Conservation (phyloP, 371 early-diverging fungal genomes). For the Amoeboaphelidium occidentale region DNA sequence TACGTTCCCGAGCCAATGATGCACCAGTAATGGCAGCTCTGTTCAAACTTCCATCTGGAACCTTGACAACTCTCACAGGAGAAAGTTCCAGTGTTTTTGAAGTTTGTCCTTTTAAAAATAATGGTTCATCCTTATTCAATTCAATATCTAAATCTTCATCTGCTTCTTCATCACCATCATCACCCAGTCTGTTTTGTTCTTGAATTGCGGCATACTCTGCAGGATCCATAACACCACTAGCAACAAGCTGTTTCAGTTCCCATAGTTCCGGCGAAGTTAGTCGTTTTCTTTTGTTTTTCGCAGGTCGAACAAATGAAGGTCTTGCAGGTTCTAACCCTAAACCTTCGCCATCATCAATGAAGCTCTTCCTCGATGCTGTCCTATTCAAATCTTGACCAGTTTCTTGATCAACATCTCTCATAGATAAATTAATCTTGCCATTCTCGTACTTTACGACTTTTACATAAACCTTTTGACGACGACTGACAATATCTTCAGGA, state of each 20-base stretch:
- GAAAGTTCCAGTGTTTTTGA: conserved; percentile 53
- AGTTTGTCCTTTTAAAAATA: conserved; percentile 79
- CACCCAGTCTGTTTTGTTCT: conserved; percentile 39
- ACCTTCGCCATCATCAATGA: background rate
- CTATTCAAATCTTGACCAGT: conserved; percentile 53
- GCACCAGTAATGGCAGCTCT: conserved; percentile 82
- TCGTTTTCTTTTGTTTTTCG: conserved; percentile 56
- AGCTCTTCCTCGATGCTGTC: background rate
- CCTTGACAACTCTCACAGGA: conserved; percentile 89
- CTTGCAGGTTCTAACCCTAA: too few relatives aligned
- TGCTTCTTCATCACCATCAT: conserved; percentile 41
- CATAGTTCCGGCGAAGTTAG: conserved; percentile 86
- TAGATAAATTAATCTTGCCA: conserved; percentile 48
- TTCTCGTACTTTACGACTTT: conserved; percentile 75
- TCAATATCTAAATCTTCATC: conserved; percentile 93
- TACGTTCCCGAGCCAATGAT: conserved; percentile 71
- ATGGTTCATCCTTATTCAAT: conserved; percentile 78
- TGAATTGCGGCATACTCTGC: conserved; percentile 64
- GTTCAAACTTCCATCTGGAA: conserved; percentile 86
- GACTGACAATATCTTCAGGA: conserved; percentile 48
- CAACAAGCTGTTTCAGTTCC: conserved; percentile 89
- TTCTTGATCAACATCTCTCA: conserved; percentile 80
- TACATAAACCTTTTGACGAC: conserved; percentile 56
- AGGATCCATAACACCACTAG: conserved; percentile 66
- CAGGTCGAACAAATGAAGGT: too few relatives aligned